These are phyloP conservation scores for Alternaria rosae DNA, from an alignment of 2,329 filamentous ascomycete species.

Conservation along the genomic window DNA sequence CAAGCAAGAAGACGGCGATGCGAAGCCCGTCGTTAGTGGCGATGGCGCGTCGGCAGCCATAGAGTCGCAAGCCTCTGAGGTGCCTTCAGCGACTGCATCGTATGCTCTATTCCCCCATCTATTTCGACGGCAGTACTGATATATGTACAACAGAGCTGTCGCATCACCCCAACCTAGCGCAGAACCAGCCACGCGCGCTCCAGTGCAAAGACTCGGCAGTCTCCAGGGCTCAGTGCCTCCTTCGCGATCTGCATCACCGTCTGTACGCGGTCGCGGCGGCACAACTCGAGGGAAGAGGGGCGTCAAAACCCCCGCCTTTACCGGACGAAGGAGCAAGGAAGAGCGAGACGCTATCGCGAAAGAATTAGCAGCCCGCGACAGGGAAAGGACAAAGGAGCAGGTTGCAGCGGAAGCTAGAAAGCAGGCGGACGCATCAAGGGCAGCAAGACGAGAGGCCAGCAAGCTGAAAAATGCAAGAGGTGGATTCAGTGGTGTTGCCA, in stretches of 20 bases:
- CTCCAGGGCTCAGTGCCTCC: slow-evolving; percentile 38
- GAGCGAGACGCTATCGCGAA: slow-evolving; percentile 54
- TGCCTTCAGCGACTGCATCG: slow-evolving; percentile 18
- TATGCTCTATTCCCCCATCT: slow-evolving; percentile 7
- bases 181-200: slow-evolving; percentile 29
- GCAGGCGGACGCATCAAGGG: slow-evolving; percentile 29
- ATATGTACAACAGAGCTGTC: slow-evolving; percentile 13
- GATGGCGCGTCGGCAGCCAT: slow-evolving; percentile 20
- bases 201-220: slow-evolving; percentile 38
- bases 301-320: slow-evolving; percentile 51
- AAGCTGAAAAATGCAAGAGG: slow-evolving; percentile 48
- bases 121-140: slow-evolving; percentile 1
- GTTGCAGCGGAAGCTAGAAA: slow-evolving; percentile 39
- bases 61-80: slow-evolving; percentile 18
- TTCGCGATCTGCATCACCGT: slow-evolving; percentile 41
- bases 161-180: slow-evolving; percentile 25
- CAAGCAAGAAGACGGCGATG: slow-evolving; percentile 31
- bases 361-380: slow-evolving; percentile 49
- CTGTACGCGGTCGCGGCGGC: slow-evolving; percentile 35
- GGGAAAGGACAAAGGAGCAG: slow-evolving; percentile 46
- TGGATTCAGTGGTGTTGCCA: slow-evolving; percentile 53
- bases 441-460: slow-evolving; percentile 30
- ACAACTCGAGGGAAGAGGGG: slow-evolving; percentile 39
- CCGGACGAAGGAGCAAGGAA: slow-evolving; percentile 54
- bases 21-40: slow-evolving; percentile 20